Percentiles rank a stretch among this genome's conserved stretches.
These are phyloP conservation scores for Kurtzmaniella quercitrusa DNA, from an alignment of 1,139 yeast genomes.

Conservation along the genomic window DNA sequence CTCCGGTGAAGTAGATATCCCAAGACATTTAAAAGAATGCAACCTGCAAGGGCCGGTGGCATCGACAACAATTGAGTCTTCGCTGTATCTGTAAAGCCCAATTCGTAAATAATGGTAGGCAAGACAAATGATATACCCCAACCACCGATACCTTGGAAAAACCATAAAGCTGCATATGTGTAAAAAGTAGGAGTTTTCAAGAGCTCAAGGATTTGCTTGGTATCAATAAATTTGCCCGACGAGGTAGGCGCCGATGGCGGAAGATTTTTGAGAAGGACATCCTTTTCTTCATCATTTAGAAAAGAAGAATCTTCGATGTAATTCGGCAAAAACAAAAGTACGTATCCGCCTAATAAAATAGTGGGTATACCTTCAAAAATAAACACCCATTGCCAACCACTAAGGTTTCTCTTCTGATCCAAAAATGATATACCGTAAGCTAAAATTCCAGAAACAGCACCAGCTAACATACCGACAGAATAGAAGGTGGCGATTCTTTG, in stretches of 20 bases:
- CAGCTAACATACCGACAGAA: slow-evolving; percentile 13
- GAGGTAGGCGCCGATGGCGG: slow-evolving; percentile 12
- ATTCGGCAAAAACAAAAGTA: slow-evolving; percentile 12
- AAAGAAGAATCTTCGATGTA: slow-evolving; percentile 13
- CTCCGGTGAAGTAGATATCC: slow-evolving; percentile 12
- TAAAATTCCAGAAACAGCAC: slow-evolving; percentile 14
- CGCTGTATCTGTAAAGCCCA: slow-evolving; percentile 20
- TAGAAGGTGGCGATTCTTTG: slow-evolving; percentile 14
- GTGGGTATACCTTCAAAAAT: slow-evolving; percentile 16
- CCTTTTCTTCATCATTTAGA: slow-evolving; percentile 12
- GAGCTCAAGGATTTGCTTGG: slow-evolving; percentile 11
- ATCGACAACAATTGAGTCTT: slow-evolving; percentile 15
- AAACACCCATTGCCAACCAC: slow-evolving; percentile 17
- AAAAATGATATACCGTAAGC: slow-evolving; percentile 14
- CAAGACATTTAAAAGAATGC: slow-evolving; percentile 11
- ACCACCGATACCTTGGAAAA: slow-evolving; percentile 22
- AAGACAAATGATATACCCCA: slow-evolving; percentile 22
- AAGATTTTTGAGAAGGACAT: slow-evolving; percentile 6
- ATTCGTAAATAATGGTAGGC: slow-evolving; percentile 20
- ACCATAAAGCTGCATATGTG: slow-evolving; percentile 15
- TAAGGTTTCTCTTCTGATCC: slow-evolving; percentile 7
- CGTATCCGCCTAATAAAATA: slow-evolving; percentile 8
- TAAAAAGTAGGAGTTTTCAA: slow-evolving; percentile 15
- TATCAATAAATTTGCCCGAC: slow-evolving; percentile 11
- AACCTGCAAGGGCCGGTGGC: slow-evolving; percentile 16